Evolutionary conservation across 2,329 filamentous ascomycete species (phyloP).

Genomic region (Diplodia intermedia): DNA sequence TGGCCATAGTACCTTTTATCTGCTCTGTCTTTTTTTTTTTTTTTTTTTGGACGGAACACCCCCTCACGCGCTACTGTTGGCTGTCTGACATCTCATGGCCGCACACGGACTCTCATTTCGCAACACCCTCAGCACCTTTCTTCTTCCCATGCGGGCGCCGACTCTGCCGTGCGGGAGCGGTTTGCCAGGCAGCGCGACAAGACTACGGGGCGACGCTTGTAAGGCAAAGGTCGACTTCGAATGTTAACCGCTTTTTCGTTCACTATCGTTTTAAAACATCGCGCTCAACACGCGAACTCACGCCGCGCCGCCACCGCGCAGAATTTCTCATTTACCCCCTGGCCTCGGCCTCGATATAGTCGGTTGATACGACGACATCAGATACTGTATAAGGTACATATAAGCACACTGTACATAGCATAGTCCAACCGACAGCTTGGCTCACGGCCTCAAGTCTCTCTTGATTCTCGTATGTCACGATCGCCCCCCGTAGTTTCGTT

Average conservation of each 20-base stretch:
- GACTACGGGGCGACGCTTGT: slow-evolving; percentile 17
- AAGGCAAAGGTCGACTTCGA: slow-evolving; percentile 25
- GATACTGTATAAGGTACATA: slow-evolving; percentile 2
- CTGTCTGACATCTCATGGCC: slow-evolving; percentile 11
- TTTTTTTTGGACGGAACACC: slow-evolving; percentile 15
- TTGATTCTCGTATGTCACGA: slow-evolving; percentile 25
- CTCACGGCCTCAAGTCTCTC: slow-evolving; percentile 6
- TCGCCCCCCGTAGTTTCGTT: neutral
- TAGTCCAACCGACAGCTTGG: slow-evolving; percentile 19
- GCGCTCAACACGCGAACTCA: slow-evolving; percentile 26
- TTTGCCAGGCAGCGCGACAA: slow-evolving; percentile 19
- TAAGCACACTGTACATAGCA: slow-evolving; percentile 11
- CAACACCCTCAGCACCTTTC: slow-evolving; percentile 16
- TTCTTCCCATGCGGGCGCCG: slow-evolving; percentile 20
- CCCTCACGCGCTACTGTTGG: slow-evolving; percentile 23
- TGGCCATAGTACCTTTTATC: slow-evolving; percentile 30
- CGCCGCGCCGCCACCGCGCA: slow-evolving; percentile 19
- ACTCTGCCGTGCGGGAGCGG: slow-evolving; percentile 26
- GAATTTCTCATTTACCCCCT: slow-evolving; percentile 4
- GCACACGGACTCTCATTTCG: slow-evolving; percentile 27
- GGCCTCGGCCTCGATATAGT: slow-evolving; percentile 4
- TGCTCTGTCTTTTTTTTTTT: slow-evolving; percentile 5
- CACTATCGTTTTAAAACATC: slow-evolving; percentile 15
- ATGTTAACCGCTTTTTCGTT: slow-evolving; percentile 22
- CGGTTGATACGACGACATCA: neutral